These are phyloP conservation scores for Vitellaria paradoxa DNA, from an alignment of 179 eudicot genomes.

Conservation along the genomic window DNA sequence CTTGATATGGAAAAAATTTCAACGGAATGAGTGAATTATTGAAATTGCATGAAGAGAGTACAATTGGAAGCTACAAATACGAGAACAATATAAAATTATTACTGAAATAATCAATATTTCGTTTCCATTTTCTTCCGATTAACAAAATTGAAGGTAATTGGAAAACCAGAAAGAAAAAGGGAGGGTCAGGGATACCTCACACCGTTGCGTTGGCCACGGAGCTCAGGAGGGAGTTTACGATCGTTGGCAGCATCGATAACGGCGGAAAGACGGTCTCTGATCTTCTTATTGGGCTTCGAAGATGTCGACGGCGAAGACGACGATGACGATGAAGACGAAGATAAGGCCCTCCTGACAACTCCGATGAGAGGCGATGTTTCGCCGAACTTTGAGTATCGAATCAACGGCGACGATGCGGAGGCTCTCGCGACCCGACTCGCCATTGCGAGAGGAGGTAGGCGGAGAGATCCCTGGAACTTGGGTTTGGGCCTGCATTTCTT, in stretches of 20 bases:
- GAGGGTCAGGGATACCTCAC: slow-evolving; percentile 36
- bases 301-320: slow-evolving; percentile 24
- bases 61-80: no score
- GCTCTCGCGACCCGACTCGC: slow-evolving; percentile 21
- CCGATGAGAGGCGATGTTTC: neutral
- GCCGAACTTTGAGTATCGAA: neutral
- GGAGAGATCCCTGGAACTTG: neutral
- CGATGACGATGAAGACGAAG: slow-evolving; percentile 32
- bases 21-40: no score
- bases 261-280: slow-evolving; percentile 51
- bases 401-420: slow-evolving; percentile 16
- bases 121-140: neutral
- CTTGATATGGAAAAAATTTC: no score
- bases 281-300: slow-evolving; percentile 32
- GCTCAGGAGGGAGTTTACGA: slow-evolving; percentile 80
- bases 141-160: neutral
- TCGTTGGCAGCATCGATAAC: slow-evolving; percentile 74
- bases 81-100: no score
- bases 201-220: slow-evolving; percentile 75
- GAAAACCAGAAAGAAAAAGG: neutral
- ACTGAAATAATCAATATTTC: no score
- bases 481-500: neutral
- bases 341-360: slow-evolving; percentile 23
- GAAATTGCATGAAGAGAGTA: no score
- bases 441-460: slow-evolving; percentile 1